phyloP scores from a whole-genome alignment of 768 basidiomycete species.

The Tephrocybe rancida region DNA sequence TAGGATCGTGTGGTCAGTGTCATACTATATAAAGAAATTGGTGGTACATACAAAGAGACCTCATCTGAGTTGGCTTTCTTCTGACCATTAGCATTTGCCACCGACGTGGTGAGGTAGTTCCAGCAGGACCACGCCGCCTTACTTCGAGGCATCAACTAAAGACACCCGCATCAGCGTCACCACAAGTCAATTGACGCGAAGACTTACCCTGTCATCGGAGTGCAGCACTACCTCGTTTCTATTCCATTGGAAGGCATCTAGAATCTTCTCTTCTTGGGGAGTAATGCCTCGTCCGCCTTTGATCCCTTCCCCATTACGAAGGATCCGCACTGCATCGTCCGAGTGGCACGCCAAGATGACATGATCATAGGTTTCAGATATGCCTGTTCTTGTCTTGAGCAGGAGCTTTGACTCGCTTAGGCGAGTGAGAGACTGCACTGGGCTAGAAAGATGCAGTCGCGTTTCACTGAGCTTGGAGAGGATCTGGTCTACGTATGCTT shows the following conservation, averaged over 20 bases:
- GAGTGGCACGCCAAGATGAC: slow-evolving; percentile 79
- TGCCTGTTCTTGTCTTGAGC: slow-evolving; percentile 50
- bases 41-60: slow-evolving; percentile 57
- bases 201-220: slow-evolving; percentile 57
- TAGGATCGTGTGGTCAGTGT: slow-evolving; percentile 18
- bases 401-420: slow-evolving; percentile 31
- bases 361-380: slow-evolving; percentile 57
- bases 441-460: slow-evolving; percentile 62
- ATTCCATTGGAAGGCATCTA: slow-evolving; percentile 67
- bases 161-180: not conserved
- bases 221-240: slow-evolving; percentile 70
- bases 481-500: slow-evolving; percentile 67
- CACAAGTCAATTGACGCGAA: not conserved
- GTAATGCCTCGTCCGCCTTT: slow-evolving; percentile 35
- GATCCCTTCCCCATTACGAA: slow-evolving; percentile 44
- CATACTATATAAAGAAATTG: not conserved
- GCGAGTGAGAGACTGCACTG: slow-evolving; percentile 44
- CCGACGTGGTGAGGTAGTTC: slow-evolving; percentile 71
- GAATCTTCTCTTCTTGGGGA: slow-evolving; percentile 52
- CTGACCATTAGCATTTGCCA: slow-evolving; percentile 33
- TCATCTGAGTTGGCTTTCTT: slow-evolving; percentile 53
- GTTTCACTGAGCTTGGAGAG: slow-evolving; percentile 51
- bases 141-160: slow-evolving; percentile 67
- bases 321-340: slow-evolving; percentile 56
- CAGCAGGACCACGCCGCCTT: slow-evolving; percentile 73